Percentiles rank a stretch among this genome's conserved stretches.
These are phyloP conservation scores for Russula sp. DNA, from an alignment of 768 basidiomycete species.

Conservation along the genomic window DNA sequence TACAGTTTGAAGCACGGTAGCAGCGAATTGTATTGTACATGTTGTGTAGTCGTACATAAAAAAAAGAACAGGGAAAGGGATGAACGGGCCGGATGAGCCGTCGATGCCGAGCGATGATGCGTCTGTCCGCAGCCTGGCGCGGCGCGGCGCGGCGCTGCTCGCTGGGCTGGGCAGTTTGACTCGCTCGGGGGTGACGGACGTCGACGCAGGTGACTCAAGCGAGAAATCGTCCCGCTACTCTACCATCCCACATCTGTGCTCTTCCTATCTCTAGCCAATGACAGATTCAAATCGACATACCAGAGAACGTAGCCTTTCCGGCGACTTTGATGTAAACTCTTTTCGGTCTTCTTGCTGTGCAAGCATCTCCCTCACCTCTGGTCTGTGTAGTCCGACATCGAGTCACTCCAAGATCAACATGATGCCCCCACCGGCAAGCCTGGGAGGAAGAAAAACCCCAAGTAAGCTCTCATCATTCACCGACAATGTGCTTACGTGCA, in stretches of 20 bases:
- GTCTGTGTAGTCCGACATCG: slow-evolving; percentile 58
- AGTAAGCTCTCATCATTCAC: slow-evolving; percentile 38
- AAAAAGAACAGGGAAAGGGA: not conserved
- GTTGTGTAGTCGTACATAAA: not conserved
- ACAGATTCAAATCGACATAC: slow-evolving; percentile 41
- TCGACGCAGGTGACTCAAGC: slow-evolving; percentile 8
- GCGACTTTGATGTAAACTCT: slow-evolving; percentile 44
- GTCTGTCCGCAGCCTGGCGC: not conserved
- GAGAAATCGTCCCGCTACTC: not conserved
- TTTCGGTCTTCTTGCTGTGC: not conserved
- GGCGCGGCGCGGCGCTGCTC: not conserved
- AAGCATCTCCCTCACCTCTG: not conserved
- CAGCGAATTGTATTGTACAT: not conserved
- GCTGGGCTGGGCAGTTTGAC: not conserved
- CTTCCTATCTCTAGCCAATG: slow-evolving; percentile 13
- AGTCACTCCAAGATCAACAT: slow-evolving; percentile 37
- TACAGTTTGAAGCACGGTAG: slow-evolving; percentile 43
- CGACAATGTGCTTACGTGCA: slow-evolving; percentile 28
- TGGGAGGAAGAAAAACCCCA: slow-evolving; percentile 86
- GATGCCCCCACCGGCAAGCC: slow-evolving; percentile 40
- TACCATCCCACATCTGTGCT: not conserved
- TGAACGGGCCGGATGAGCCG: slow-evolving; percentile 4
- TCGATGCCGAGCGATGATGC: not conserved
- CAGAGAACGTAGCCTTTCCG: slow-evolving; percentile 61
- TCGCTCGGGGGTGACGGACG: not conserved